Base-by-base conservation (phyloP, 306 rosid genomes). In the Parietaria judaica region DNA sequence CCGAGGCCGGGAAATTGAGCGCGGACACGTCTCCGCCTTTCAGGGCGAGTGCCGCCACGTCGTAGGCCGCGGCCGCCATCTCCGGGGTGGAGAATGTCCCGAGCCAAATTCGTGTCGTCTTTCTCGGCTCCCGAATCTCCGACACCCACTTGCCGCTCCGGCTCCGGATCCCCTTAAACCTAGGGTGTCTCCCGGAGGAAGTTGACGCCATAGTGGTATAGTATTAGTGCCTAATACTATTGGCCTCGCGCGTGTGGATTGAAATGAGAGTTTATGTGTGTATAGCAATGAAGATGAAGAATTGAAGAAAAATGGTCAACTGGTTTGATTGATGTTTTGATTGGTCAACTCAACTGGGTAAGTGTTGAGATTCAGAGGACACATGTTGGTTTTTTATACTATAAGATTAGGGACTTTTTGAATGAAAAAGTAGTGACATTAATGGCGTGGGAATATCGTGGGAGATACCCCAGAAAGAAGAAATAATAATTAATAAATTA, bases 21-120 rank as follows among this genome's bases (percentile, higher is more conserved):
- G 60, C 68, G 31, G 31, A 23, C 0, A 83, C 89, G 0, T 81
- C 78, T 3, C 64, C 15, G 1, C 98, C 92, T 66, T 83, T 91
- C 8, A 91, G 82, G 8, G 98, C 89, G 7, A 88, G 53, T 0
- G 85, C 80, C 1, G 98, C 98, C 48, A 82, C 95, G 48, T 91
- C 98, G 11, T 85, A 87, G 52, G 98, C 98, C 0, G 95, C 89
- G 0, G 96, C 98, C 0, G 96, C 98, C 98, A 91, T 91, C 70
- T 91, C 98, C 37, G 96, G 73, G 0, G 82, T 69, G 0, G 77
- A 72, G 56, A 78, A 91, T 1, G 98, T 91, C 3, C 98, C 98
- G 0, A 88, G 78, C 98, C 98, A 91, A 74, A 91, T 91, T 5
- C 96, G 84, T 0, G 78, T 81, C 3, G 95, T 74, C 67, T 83